Conservation (phyloP, 2,329 filamentous ascomycete species). For the Beauveria scarabaeidicola region DNA sequence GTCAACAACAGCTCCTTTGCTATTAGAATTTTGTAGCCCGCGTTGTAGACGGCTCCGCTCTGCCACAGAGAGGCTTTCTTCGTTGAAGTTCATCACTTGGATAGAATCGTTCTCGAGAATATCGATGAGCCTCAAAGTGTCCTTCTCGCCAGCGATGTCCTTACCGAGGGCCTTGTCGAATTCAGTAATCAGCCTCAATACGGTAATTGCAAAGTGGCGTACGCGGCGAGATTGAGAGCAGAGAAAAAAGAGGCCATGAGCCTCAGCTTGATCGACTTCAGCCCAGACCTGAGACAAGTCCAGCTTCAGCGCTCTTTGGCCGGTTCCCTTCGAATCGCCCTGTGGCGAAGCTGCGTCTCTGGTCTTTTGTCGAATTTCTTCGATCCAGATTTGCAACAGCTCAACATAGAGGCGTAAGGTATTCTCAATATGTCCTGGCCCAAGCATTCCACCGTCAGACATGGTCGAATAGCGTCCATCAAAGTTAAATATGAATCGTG, state of each 20-base stretch:
- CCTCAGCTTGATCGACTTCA: constrained; percentile 93
- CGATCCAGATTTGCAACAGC: constrained; percentile 91
- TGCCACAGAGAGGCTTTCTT: constrained; percentile 82
- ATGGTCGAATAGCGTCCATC: constrained; percentile 96
- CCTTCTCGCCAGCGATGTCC: constrained; percentile 45
- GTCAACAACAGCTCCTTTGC: constrained; percentile 80
- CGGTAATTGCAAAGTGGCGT: constrained; percentile 82
- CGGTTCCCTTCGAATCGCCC: constrained; percentile 52
- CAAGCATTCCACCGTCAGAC: constrained; percentile 95
- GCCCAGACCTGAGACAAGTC: constrained; percentile 84
- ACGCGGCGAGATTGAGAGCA: constrained; percentile 92
- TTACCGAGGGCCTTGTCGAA: constrained; percentile 87
- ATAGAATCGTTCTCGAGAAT: constrained; percentile 86
- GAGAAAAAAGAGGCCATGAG: constrained; percentile 91
- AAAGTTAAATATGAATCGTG: constrained; percentile 96
- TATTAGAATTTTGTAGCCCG: constrained; percentile 75
- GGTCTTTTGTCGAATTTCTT: constrained; percentile 83
- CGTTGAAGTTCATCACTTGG: constrained; percentile 83
- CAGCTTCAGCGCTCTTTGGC: constrained; percentile 66
- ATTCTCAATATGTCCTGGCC: constrained; percentile 87
- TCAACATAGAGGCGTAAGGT: constrained; percentile 90
- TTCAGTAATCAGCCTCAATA: constrained; percentile 83
- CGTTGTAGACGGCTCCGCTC: constrained; percentile 88
- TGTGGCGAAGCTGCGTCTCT: constrained; percentile 61
- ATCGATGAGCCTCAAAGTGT: constrained; percentile 70